Base-by-base conservation (phyloP, 2,329 filamentous ascomycete species). In the Pseudofabraea citricarpa region DNA sequence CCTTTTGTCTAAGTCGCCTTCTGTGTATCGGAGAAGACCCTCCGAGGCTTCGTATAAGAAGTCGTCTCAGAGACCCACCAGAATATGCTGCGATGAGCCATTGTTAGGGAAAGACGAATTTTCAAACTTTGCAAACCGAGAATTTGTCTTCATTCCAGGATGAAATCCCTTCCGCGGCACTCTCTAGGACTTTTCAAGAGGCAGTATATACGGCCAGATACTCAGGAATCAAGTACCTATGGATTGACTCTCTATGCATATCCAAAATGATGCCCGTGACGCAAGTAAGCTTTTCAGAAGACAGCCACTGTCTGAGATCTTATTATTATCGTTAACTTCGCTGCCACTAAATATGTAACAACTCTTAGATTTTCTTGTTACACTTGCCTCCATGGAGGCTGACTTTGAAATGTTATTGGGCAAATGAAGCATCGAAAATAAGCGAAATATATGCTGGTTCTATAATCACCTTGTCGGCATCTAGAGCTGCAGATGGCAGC, bases 171-270 rank as follows among this genome's bases (percentile, higher is more conserved):
- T 4, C 44, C 12, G 26, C 32, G 18, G 21, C 18, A 21, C 41
- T 60, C 9, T 44, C 54, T 12, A 41, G 45, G 15, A 59, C 52
- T 4, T 57, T 56, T 39, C 40, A 47, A 35, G 53, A 59, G 36
- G 54, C 54, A 13, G 52, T 59, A 7, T 19, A 43, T 20, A 45
- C 56, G 5, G 43, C 45, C 3, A 33, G 43, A 29, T 39, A 35
- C 10, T 36, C 54, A 9, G 48, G 48, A 5, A 31, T 59, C 20
- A 32, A 48, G 12, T 59, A 58, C 36, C 39, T 59, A 3, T 60
- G 57, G 57, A 55, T 59, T 24, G 55, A 59, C 38, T 53, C 51
- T 8, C 42, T 58, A 15, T 58, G 56, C 40, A 56, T 24, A 36
- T 58, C 15, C 56, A 58, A 43, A 48, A 55, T 36, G 43, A 44